phyloP scores from a whole-genome alignment of 441 rosid species.

The Viola pubescens region DNA sequence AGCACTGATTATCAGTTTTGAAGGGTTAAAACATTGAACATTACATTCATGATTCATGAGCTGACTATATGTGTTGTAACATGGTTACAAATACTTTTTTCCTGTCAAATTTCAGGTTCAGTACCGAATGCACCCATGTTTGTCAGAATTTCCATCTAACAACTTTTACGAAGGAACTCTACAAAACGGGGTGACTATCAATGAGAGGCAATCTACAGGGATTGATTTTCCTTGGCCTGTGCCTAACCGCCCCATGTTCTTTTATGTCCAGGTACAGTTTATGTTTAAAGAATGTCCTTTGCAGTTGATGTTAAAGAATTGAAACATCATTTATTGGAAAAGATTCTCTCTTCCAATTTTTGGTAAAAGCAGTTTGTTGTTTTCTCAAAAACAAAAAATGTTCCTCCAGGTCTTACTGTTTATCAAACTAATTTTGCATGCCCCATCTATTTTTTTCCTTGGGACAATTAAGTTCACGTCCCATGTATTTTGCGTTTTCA shows the following conservation, averaged over 20 bases:
- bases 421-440: too few species aligned
- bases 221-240: constrained; percentile 99
- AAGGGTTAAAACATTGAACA: too few species aligned
- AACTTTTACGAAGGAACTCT: constrained; percentile 96
- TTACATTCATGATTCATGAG: too few species aligned
- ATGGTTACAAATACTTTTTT: too few species aligned
- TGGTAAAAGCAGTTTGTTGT: too few species aligned
- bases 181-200: constrained; percentile 96
- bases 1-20: too few species aligned
- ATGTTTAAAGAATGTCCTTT: not conserved
- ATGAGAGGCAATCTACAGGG: constrained; percentile 90
- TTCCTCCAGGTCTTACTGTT: too few species aligned
- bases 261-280: constrained; percentile 85
- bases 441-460: too few species aligned
- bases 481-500: constrained; percentile 7
- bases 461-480: too few species aligned
- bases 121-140: constrained; percentile 97
- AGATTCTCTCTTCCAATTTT: too few species aligned
- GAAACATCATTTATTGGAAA: not conserved
- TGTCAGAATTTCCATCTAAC: constrained; percentile 98
- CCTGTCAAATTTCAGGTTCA: constrained; percentile 57
- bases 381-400: too few species aligned
- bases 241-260: constrained; percentile 97
- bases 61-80: too few species aligned
- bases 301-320: not conserved